Base-by-base conservation (phyloP, 805 yeast species). In the Cyberlindnera saturnus region DNA sequence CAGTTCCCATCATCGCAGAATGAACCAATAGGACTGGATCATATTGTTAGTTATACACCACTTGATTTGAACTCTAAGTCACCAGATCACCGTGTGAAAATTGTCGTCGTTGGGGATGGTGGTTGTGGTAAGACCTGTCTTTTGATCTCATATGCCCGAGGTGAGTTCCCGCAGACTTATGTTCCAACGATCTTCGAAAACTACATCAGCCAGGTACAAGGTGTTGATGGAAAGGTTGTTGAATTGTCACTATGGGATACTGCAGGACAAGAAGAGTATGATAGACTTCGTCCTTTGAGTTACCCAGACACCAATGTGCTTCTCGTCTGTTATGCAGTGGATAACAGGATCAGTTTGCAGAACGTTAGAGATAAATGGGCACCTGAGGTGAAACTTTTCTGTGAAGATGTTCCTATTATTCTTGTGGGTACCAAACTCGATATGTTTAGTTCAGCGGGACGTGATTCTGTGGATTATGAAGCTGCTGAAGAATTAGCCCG, bases 41-140 rank as follows among this genome's bases (percentile, higher is more conserved):
- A 28, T n/a, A 29, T 36, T 14, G 55, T 59, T 14, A 57, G 59
- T 14, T 53, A 62, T 18, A 61, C 52, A 41, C 60, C 59, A 31
- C 48, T 58, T 15, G 57, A 53, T 31, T 46, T 56, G 20, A 47
- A 40, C 32, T 54, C 57, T 29, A 53, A 51, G 37, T 47, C 53
- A 36, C 55, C 73, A 1, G 70, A 70, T 40, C 57, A 61, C 33
- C 68, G 65, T 38, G 53, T 72, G 36, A 85, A 85, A 57, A 65
- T 86, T 6, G 95, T 87, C 11, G 84, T 84, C 23, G 93, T 88
- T 9, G 96, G 96, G 7, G 96, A 87, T 61, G 89, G 91, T 54
- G 90, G 87, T 15, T 82, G 93, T 59, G 96, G 96, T n/a, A 87
- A 87, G 61, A 88, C 96, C 0, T 83, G 90, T 54, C 62, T 87